phyloP scores from a whole-genome alignment of 2,329 filamentous ascomycete species.

The Colletotrichum sansevieriae region DNA sequence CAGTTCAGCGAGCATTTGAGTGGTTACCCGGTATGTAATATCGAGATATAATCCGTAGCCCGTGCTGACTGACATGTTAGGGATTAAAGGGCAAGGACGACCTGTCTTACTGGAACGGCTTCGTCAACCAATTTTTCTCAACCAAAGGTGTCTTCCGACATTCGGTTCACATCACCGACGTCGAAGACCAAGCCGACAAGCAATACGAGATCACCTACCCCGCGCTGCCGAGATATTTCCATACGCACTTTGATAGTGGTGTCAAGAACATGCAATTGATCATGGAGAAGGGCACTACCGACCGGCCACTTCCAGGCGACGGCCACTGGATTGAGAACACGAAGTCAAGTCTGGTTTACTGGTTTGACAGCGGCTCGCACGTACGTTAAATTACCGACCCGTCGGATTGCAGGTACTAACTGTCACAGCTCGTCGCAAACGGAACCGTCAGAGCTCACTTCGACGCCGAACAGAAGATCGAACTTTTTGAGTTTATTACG shows the following conservation, averaged over 20 bases:
- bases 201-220: slow-evolving; percentile 88
- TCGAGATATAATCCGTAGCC: not conserved
- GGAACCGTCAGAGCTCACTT: slow-evolving; percentile 85
- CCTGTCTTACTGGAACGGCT: slow-evolving; percentile 81
- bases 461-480: slow-evolving; percentile 82
- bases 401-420: slow-evolving; percentile 8
- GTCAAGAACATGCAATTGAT: slow-evolving; percentile 88
- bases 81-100: slow-evolving; percentile 74
- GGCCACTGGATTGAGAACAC: slow-evolving; percentile 81
- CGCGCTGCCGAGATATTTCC: slow-evolving; percentile 88
- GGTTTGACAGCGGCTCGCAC: slow-evolving; percentile 86
- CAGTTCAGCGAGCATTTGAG: slow-evolving; percentile 74
- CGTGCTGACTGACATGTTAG: slow-evolving; percentile 50
- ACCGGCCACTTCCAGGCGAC: slow-evolving; percentile 70
- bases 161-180: slow-evolving; percentile 69
- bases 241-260: slow-evolving; percentile 88
- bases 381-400: slow-evolving; percentile 62
- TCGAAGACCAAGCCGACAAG: slow-evolving; percentile 74
- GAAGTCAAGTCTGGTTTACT: slow-evolving; percentile 87
- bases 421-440: slow-evolving; percentile 77
- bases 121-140: slow-evolving; percentile 87
- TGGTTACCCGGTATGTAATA: slow-evolving; percentile 63
- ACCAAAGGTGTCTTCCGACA: slow-evolving; percentile 82
- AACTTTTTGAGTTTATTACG: slow-evolving; percentile 86
- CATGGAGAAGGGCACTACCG: slow-evolving; percentile 74